phyloP scores from a whole-genome alignment of 257 asterid genomes.

The Catharanthus roseus region DNA sequence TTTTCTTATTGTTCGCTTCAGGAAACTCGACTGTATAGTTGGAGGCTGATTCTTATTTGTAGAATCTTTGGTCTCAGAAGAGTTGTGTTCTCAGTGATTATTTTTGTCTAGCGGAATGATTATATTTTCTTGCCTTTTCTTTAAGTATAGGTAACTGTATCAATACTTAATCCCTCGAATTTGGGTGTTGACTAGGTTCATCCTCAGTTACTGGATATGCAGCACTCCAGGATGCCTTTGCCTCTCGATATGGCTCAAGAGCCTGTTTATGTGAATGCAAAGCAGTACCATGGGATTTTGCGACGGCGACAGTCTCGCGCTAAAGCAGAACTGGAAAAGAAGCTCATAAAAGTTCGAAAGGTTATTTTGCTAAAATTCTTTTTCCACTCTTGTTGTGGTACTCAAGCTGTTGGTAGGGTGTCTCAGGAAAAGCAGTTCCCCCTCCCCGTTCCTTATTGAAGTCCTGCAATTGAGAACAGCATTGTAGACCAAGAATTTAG shows the following conservation, averaged over 20 bases:
- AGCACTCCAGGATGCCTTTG: constrained; percentile 74
- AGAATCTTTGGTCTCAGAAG: not conserved
- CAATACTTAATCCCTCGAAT: constrained; percentile 1
- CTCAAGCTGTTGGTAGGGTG: not conserved
- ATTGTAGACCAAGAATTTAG: not conserved
- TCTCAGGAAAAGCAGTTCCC: not conserved
- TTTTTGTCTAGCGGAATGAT: not conserved
- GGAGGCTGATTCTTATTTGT: not conserved
- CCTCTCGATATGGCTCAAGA: constrained; percentile 81
- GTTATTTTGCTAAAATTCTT: constrained; percentile 26
- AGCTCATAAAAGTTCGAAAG: constrained; percentile 73
- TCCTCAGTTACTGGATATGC: constrained; percentile 55
- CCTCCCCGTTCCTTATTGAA: too few relatives aligned
- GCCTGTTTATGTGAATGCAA: constrained; percentile 90
- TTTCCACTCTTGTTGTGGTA: not conserved
- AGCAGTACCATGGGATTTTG: constrained; percentile 80
- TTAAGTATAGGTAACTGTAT: not conserved
- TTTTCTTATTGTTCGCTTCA: not conserved
- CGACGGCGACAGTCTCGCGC: constrained; percentile 88
- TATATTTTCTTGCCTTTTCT: too few relatives aligned
- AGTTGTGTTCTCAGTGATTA: not conserved
- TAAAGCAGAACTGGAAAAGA: constrained; percentile 82
- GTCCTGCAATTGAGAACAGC: not conserved
- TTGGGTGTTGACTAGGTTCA: constrained; percentile 41
- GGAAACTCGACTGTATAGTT: not conserved